Base-by-base conservation (phyloP, 768 basidiomycete species). In the Boletus rubropictus region DNA sequence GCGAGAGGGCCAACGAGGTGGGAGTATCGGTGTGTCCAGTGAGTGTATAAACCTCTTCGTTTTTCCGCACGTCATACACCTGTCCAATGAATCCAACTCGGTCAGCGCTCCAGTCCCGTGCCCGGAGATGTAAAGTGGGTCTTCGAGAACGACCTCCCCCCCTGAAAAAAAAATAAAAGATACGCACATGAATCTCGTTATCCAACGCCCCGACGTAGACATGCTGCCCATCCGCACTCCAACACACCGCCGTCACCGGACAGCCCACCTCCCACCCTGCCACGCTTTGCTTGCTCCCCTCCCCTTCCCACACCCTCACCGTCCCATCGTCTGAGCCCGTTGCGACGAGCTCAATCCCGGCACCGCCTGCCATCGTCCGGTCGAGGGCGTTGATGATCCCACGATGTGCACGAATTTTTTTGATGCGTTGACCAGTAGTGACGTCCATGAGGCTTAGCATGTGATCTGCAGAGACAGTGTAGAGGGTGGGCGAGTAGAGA, bases 251-350 rank as follows among this genome's bases (percentile, higher is more conserved):
- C 12, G 95, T 99, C 25, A 92, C 88, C 0, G 96, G 94, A 60
- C 88, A 92, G 5, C 89, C 89, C 15, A 91, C 54, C 44, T 91
- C 86, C 53, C 93, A 87, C 39, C 84, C 82, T 10, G 84, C 83
- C 14, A 96, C 81, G 15, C 86, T 74, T 2, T 80, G 71, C 65
- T 91, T 95, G 5, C 60, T 56, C 6, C 77, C 80, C 5, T 89
- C 89, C 14, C 88, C 89, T 52, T 94, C 90, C 93, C 93, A 99
- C 4, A 97, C 73, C 44, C 87, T 79, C 15, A 97, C 90, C 0
- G 84, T 84, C 3, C 92, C 91, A 58, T 99, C 96, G 62, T 98
- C 96, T 17, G 86, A 85, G 14, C 85, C 95, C 2, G 89, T 92
- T 5, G 81, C 85, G 7, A 98, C 61, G 18, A 99, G 77, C 58